Evolutionary conservation across 805 yeast genomes (phyloP), one percentile per base, ranked within the genome.

Genomic region (Candida michaelii): DNA sequence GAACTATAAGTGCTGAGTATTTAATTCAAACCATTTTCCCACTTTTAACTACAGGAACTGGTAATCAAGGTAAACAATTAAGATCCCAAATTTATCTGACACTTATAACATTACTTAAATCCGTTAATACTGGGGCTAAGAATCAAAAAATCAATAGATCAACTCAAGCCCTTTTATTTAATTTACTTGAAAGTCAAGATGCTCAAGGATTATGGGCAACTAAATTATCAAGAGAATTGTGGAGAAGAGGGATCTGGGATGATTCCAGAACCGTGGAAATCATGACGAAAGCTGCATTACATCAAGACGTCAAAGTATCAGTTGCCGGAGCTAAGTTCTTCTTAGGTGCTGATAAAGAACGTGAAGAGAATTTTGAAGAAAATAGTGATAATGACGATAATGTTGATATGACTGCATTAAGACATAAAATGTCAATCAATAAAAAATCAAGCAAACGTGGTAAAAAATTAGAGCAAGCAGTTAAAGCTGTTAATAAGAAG

Each of bases 201-300:
- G 57, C 73, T 33, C 87, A 85, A 54, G 97, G 97, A 27, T 68
- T 93, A 17, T 93, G 98, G 97, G 97, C 98, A 6, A 87, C 97
- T 2, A 90, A 89, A 56, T 69, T 93, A 44, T 89, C 97, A 4
- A 79, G 98, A 59, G 98, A 93, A 63, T 71, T 93, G 39, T 93
- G 99, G 99, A 79, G 96, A 70, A 78, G 98, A 60, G 96, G 96
- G 58, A 86, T 93, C 45, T 93, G 99, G 99, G 97, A 89, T 62
- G 99, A 93, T 62, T 79, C 96, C 0, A 75, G 97, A 55, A 85
- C 98, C 0, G 96, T 93, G n/a, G 99, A 93, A 64, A 81, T 93
- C 56, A 90, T 93, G 98, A 84, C 95, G 1, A 93, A 89, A 54
- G 97, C 98, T 1, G 89, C 97, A 1, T 65, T 88, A 47, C 97